Conservation (phyloP, 495 filamentous ascomycete species). For the Lasiosphaeria ovina region DNA sequence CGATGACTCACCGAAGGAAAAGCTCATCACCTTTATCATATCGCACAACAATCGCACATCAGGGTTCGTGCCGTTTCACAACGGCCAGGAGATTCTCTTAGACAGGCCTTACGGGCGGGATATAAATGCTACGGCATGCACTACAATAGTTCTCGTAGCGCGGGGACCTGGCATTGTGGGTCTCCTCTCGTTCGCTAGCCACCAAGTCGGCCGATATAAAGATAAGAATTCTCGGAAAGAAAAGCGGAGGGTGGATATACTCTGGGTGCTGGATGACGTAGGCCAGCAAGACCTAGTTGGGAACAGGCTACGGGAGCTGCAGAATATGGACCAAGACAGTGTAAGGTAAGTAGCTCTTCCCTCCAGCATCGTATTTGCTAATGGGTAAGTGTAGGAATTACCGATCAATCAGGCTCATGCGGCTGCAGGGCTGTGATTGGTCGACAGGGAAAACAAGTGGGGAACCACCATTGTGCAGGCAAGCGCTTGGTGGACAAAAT, state of each 20-base stretch:
- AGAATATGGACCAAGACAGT: not conserved
- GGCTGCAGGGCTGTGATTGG: too few species aligned
- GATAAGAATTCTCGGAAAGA: not conserved
- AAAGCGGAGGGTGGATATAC: not conserved
- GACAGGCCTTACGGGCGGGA: not conserved
- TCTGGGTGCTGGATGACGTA: not conserved
- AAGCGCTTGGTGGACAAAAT: too few species aligned
- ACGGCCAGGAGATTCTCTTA: not conserved
- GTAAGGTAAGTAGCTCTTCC: not conserved
- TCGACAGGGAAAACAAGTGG: too few species aligned
- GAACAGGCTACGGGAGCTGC: not conserved
- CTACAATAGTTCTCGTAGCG: not conserved
- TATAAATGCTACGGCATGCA: not conserved
- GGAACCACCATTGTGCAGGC: too few species aligned
- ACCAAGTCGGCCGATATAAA: not conserved
- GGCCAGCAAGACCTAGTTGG: not conserved
- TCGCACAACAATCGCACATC: not conserved
- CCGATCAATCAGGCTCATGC: too few species aligned
- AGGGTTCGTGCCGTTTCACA: not conserved
- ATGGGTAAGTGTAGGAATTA: too few species aligned
- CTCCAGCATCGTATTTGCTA: not conserved
- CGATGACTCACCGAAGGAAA: not conserved
- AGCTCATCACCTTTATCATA: not conserved
- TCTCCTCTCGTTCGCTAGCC: not conserved
- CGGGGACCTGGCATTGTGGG: not conserved